Base-by-base conservation (phyloP, 164 flowering plant species). In the Sedum album region DNA sequence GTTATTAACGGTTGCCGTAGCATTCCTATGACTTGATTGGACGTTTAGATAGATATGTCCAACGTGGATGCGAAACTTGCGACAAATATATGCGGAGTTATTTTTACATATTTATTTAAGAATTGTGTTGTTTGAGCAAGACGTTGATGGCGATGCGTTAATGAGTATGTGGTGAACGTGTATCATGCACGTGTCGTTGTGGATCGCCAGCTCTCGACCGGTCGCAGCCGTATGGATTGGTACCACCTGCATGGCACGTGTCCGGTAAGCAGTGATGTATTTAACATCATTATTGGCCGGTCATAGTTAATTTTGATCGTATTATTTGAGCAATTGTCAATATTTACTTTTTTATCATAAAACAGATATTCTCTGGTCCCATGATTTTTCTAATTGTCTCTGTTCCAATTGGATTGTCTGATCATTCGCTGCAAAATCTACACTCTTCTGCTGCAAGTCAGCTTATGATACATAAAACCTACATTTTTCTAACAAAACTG, bases 201-300 rank as follows among this genome's bases (percentile, higher is more conserved):
- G 30, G 60, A 55, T 55, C 18, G 60, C 60, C 31, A 55, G 31
- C 60, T 55, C 31, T n/a, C n/a, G 25, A 25, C 4, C 25, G 31
- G 60, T 11, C 30, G 60, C 60, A 25, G 31, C 60, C 31, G 1
- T 55, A 1, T 5, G 57, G 31, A 55, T 23, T 4, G 9, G 13
- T 2, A 13, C 60, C 60, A 55, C 60, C 25, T 55, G 31, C 60
- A 17, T 55, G 60, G 30, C 60, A 55, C 60, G 60, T 55, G 60
- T 55, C 60, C 9, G 11, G 31, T 25, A 2, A 55, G 31, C 60
- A 55, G 0, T 55, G 60, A 31, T 55, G 60, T 2, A 11, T 26
- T 25, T 55, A 21, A 25, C 13, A 9, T 55, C 42, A 39, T 39
- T 8, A 39, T 39, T 39, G 42, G 42, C 42, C 11, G 6, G 42